phyloP scores from a whole-genome alignment of 2,329 filamentous ascomycete genomes.

The Bipolaris bicolor region DNA sequence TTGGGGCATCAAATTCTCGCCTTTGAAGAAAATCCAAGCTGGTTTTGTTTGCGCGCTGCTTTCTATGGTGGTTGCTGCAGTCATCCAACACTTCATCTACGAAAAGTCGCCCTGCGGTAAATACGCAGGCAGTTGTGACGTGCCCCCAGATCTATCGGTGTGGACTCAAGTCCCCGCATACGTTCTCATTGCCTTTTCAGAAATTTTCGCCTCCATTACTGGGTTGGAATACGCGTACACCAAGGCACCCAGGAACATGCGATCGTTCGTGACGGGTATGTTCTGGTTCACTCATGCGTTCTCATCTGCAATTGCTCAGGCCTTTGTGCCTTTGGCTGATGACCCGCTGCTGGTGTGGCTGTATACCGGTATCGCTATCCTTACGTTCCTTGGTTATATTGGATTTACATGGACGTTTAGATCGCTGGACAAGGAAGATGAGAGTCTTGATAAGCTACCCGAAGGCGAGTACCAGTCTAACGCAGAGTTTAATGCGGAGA shows the following conservation, averaged over 20 bases:
- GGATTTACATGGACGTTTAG: conserved; percentile 41
- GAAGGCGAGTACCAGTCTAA: conserved; percentile 29
- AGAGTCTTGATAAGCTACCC: conserved; percentile 42
- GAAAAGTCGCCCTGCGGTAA: conserved; percentile 53
- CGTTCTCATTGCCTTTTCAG: conserved; percentile 61
- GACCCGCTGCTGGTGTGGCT: conserved; percentile 34
- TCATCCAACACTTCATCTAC: conserved; percentile 64
- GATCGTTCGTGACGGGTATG: conserved; percentile 40
- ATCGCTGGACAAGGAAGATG: conserved; percentile 37
- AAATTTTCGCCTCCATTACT: conserved; percentile 69
- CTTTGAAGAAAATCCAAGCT: conserved; percentile 73
- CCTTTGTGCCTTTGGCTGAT: conserved; percentile 27
- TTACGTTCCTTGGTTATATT: conserved; percentile 38
- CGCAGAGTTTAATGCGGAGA: conserved; percentile 20
- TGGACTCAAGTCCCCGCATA: conserved; percentile 59
- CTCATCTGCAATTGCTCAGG: conserved; percentile 30
- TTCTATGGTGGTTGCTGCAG: conserved; percentile 64
- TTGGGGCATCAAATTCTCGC: conserved; percentile 68
- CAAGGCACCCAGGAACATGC: conserved; percentile 71
- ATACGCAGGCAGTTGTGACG: conserved; percentile 44
- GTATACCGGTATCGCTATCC: conserved; percentile 40
- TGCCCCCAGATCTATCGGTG: conserved; percentile 55
- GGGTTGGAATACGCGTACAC: conserved; percentile 74
- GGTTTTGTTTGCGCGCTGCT: conserved; percentile 71
- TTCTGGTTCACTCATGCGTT: conserved; percentile 44